phyloP scores from a whole-genome alignment of 1,284 basidiomycete genomes.

The Kalmanozyma brasiliensis region DNA sequence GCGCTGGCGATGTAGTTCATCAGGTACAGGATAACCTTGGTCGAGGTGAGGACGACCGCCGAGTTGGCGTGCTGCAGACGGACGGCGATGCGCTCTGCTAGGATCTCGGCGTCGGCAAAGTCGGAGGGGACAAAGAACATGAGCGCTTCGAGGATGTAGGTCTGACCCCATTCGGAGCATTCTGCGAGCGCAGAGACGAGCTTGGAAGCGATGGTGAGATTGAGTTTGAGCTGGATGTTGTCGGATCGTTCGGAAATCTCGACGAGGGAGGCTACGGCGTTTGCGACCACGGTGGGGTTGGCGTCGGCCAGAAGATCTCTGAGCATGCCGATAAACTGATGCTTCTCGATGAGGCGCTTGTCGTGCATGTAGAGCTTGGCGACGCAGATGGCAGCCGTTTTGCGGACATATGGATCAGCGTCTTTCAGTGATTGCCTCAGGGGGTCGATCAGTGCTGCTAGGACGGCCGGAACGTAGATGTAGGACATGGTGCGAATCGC shows the following conservation, averaged over 20 bases:
- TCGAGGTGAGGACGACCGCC: slow-evolving; percentile 91
- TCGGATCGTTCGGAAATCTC: slow-evolving; percentile 91
- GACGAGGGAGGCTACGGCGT: slow-evolving; percentile 90
- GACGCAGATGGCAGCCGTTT: slow-evolving; percentile 91
- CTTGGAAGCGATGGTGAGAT: slow-evolving; percentile 83
- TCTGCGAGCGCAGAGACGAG: slow-evolving; percentile 84
- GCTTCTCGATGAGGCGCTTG: slow-evolving; percentile 82
- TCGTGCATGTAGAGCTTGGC: slow-evolving; percentile 90
- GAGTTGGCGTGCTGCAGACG: slow-evolving; percentile 92
- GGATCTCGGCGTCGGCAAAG: slow-evolving; percentile 86
- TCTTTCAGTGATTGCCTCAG: slow-evolving; percentile 88
- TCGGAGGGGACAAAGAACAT: slow-evolving; percentile 90
- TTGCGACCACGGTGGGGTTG: slow-evolving; percentile 93
- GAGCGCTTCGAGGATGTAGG: slow-evolving; percentile 95
- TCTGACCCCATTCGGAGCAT: slow-evolving; percentile 98
- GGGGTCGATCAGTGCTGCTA: slow-evolving; percentile 82
- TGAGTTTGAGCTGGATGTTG: slow-evolving; percentile 83
- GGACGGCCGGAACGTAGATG: slow-evolving; percentile 74
- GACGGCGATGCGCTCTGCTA: slow-evolving; percentile 91
- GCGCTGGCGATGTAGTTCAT: slow-evolving; percentile 99
- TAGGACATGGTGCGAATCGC: slow-evolving; percentile 97
- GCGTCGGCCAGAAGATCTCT: slow-evolving; percentile 88
- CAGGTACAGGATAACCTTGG: slow-evolving; percentile 93
- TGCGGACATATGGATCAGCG: slow-evolving; percentile 92
- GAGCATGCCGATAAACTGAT: slow-evolving; percentile 84